Evolutionary conservation across 2,329 filamentous ascomycete species (phyloP).

Genomic region (Exophiala mesophila): DNA sequence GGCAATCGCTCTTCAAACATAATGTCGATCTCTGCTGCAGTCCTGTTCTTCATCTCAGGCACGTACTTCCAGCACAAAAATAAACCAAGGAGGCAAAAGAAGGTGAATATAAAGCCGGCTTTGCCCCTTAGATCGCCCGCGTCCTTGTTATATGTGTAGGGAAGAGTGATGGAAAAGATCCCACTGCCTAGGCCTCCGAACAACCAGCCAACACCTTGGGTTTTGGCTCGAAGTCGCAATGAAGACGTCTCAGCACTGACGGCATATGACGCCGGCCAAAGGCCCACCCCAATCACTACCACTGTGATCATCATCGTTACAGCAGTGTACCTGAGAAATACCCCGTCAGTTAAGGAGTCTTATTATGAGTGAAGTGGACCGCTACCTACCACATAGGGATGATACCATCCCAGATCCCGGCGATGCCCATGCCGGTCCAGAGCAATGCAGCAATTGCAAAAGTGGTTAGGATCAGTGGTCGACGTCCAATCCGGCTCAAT

Average conservation of each 20-base stretch:
- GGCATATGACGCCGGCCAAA: slow-evolving; percentile 36
- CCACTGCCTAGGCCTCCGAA: slow-evolving; percentile 38
- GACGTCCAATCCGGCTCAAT: slow-evolving; percentile 38
- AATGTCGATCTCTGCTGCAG: slow-evolving; percentile 45
- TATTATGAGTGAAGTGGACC: background rate
- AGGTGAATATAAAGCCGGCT: slow-evolving; percentile 40
- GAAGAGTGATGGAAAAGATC: slow-evolving; percentile 44
- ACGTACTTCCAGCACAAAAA: slow-evolving; percentile 42
- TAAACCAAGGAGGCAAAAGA: slow-evolving; percentile 30
- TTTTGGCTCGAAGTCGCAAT: slow-evolving; percentile 35
- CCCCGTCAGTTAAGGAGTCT: slow-evolving; percentile 1
- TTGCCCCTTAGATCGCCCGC: slow-evolving; percentile 39
- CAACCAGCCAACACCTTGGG: slow-evolving; percentile 40
- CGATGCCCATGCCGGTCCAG: slow-evolving; percentile 47
- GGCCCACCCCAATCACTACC: slow-evolving; percentile 33
- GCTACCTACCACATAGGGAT: slow-evolving; percentile 38
- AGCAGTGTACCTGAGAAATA: slow-evolving; percentile 36
- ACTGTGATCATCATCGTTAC: slow-evolving; percentile 44
- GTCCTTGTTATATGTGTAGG: slow-evolving; percentile 50
- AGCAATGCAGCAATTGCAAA: slow-evolving; percentile 33
- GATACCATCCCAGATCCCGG: slow-evolving; percentile 39
- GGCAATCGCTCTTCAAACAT: slow-evolving; percentile 31
- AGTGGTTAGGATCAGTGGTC: slow-evolving; percentile 36
- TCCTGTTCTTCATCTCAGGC: slow-evolving; percentile 52
- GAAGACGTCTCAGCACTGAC: slow-evolving; percentile 35